Base-by-base conservation (phyloP, 192 early-diverging fungal genomes). In the Coemansia sp. region DNA sequence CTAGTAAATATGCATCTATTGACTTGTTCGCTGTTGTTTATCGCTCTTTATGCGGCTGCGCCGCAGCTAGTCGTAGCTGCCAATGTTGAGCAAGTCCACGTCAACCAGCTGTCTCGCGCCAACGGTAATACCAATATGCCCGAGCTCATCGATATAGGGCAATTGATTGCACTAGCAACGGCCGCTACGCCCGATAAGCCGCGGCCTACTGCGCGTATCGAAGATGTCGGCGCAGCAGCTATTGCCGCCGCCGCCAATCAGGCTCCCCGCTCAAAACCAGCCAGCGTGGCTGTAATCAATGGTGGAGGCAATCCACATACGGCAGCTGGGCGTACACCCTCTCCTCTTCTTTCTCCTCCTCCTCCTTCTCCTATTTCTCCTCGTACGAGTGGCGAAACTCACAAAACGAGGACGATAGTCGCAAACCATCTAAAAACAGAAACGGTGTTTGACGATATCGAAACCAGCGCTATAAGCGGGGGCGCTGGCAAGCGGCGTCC, bases 171-270 rank as follows among this genome's bases (percentile, higher is more conserved):
- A 17, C 61, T 66, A 8, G 71, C 53, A 14, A 56, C 25, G 20
- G 53, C 38, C 38, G 35, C 56, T 19, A 7, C 54, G 32, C 14
- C 54, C 35, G 54, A 53, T 6, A 51, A 45, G 47, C 46, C 67
- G 2, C 64, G 68, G 20, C 74, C 74, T 6, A 76, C 74, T 0
- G 74, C 68, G 10, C 56, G 37, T 29, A 59, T 76, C 19, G 64
- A 62, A 43, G 68, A 70, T 25, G 68, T 66, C 22, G 64, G 53
- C 1, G 27, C 45, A 4, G 51, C 53, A 9, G 62, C 62, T 3
- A 51, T 51, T 14, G 47, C 25, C 47, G 47, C 47, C 47, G 47
- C 47, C 47, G n/a, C n/a, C n/a, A 51, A 51, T 12, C 47, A 51
- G 22, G n/a, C n/a, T n/a, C 47, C 47, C 22, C 47, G 14, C 12